Evolutionary conservation across 805 yeast genomes (phyloP).

Genomic region (Lipomyces oligophaga): DNA sequence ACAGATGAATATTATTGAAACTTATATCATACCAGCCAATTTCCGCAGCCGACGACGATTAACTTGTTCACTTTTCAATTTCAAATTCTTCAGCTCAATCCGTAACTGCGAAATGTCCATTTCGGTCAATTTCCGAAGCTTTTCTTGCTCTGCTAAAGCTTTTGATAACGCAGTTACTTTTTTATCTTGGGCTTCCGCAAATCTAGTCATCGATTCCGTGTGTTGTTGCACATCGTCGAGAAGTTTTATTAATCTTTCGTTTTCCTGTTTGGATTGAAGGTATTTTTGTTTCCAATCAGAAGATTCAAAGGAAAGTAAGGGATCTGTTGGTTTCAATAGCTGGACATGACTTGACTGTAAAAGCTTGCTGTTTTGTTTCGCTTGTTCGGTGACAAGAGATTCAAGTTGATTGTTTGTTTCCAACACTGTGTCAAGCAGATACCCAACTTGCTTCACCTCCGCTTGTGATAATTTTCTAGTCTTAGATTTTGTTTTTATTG

Average conservation of each 20-base stretch:
- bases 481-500: neutral
- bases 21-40: neutral
- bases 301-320: neutral
- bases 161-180: conserved; percentile 4
- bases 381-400: conserved; percentile 4
- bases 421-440: conserved; percentile 1
- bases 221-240: conserved; percentile 1
- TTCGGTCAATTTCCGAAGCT: conserved; percentile 4
- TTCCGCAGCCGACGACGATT: conserved; percentile 11
- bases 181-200: conserved; percentile 11
- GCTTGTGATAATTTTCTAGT: neutral
- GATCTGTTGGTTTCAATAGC: neutral
- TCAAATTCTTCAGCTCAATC: conserved; percentile 11
- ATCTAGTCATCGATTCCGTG: conserved; percentile 13
- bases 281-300: neutral
- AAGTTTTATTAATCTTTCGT: conserved; percentile 9
- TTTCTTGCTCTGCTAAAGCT: conserved; percentile 5
- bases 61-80: conserved; percentile 10
- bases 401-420: conserved; percentile 14
- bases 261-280: conserved; percentile 13
- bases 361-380: neutral
- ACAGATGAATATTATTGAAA: no score
- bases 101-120: conserved; percentile 4
- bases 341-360: neutral
- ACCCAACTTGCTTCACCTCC: conserved; percentile 2